A percentile compares a stretch with the other conserved stretches of the same genome.
Conservation (phyloP, 176 grass and related monocot species). For the Phragmites australis region DNA sequence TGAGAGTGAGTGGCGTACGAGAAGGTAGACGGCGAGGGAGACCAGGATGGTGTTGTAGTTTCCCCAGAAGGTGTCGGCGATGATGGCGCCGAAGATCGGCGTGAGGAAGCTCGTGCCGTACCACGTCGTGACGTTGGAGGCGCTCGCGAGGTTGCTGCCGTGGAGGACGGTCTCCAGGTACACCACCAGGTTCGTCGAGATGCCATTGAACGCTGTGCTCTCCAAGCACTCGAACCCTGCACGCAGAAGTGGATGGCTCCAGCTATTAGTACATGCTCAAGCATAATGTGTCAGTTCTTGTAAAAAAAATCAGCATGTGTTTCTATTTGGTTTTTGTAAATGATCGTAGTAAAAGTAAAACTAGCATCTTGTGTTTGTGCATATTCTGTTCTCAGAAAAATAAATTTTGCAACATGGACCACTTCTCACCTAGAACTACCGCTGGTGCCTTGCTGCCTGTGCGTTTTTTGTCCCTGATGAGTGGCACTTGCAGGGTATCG, state of each 20-base stretch:
- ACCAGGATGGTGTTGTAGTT: slow-evolving; percentile 61
- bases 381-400: too few relatives aligned
- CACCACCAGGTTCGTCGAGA: slow-evolving; percentile 57
- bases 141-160: slow-evolving; percentile 50
- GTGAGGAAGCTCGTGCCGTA: slow-evolving; percentile 56
- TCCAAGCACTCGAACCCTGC: slow-evolving; percentile 63
- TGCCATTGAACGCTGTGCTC: slow-evolving; percentile 57
- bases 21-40: slow-evolving; percentile 56
- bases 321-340: neutral
- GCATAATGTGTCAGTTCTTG: neutral
- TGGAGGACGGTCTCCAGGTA: slow-evolving; percentile 60
- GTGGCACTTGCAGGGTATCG: slow-evolving; percentile 30
- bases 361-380: too few relatives aligned
- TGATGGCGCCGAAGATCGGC: slow-evolving; percentile 59
- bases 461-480: slow-evolving; percentile 35
- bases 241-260: neutral
- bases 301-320: too few relatives aligned
- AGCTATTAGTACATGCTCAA: neutral
- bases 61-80: slow-evolving; percentile 63
- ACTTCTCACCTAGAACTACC: slow-evolving; percentile 40
- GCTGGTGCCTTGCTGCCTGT: slow-evolving; percentile 34
- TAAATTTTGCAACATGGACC: neutral
- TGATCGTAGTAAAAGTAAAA: neutral
- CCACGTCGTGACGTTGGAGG: slow-evolving; percentile 57
- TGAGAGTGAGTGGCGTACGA: too few relatives aligned